phyloP scores from a whole-genome alignment of 2,329 filamentous ascomycete genomes.

The Nigrospora osmanthi region DNA sequence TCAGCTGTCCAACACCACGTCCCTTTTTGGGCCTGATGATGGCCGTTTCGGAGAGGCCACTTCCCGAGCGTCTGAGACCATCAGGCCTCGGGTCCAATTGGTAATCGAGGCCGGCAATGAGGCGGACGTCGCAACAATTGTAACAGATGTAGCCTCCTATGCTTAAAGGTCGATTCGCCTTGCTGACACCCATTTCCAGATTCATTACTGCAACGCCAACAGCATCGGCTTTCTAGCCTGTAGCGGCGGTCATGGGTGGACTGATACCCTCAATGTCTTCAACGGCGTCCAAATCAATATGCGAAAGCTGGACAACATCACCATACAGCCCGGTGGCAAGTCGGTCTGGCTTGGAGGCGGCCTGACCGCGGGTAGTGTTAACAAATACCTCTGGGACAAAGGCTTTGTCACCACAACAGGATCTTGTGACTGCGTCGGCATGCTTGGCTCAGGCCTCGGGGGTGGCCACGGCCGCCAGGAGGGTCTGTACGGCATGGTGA shows the following conservation, averaged over 20 bases:
- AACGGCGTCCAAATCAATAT: slow-evolving; percentile 15
- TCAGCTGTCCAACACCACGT: background rate
- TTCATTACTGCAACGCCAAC: slow-evolving; percentile 12
- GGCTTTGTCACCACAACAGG: slow-evolving; percentile 10
- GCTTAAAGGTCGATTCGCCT: background rate
- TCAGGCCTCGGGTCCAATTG: slow-evolving; percentile 3
- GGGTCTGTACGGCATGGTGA: slow-evolving; percentile 15
- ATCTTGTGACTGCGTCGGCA: slow-evolving; percentile 12
- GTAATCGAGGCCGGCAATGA: slow-evolving; percentile 4
- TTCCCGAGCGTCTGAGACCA: background rate
- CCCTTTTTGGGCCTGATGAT: background rate
- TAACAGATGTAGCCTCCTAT: background rate
- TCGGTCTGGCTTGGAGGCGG: slow-evolving; percentile 6
- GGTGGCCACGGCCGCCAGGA: slow-evolving; percentile 15
- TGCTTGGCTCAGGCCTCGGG: slow-evolving; percentile 13
- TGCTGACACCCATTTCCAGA: slow-evolving; percentile 4
- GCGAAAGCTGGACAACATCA: slow-evolving; percentile 6
- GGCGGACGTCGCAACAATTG: slow-evolving; percentile 6
- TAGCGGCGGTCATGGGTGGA: slow-evolving; percentile 13
- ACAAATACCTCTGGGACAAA: slow-evolving; percentile 3
- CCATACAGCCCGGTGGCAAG: background rate
- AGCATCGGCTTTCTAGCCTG: slow-evolving; percentile 11
- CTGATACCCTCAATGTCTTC: slow-evolving; percentile 8
- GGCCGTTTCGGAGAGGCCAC: background rate
- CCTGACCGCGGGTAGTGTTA: slow-evolving; percentile 1